Conservation (phyloP, 257 asterid species). For the Cinchona pubescens region DNA sequence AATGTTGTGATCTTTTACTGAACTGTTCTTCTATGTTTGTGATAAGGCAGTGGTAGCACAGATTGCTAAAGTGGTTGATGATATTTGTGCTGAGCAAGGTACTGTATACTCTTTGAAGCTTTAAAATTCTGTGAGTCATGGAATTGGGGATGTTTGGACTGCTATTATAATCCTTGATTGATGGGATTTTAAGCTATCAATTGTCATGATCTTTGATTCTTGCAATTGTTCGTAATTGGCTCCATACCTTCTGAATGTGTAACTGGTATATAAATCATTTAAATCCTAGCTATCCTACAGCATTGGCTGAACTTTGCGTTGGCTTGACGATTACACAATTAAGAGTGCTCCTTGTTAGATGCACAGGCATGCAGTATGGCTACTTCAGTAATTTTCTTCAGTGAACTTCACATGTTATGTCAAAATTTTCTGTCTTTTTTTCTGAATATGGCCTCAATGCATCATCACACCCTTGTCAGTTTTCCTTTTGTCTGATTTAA, state of each 20-base stretch:
- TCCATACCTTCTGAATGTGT: not conserved
- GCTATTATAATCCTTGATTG: not conserved
- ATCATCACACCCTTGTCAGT: not conserved
- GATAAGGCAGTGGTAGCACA: slow-evolving; percentile 37
- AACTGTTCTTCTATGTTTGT: slow-evolving; percentile 12
- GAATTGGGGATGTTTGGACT: not conserved
- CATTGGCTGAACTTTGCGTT: not conserved
- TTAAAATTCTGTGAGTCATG: not conserved
- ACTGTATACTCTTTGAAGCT: slow-evolving; percentile 14
- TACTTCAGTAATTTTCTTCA: not conserved
- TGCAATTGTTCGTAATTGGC: not conserved
- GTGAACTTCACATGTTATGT: not conserved
- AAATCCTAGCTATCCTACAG: not conserved
- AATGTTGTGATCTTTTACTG: slow-evolving; percentile 10
- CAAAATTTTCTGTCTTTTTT: not conserved
- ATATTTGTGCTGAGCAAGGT: slow-evolving; percentile 72
- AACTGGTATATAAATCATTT: not conserved
- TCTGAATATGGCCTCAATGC: not conserved
- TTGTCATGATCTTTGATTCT: not conserved
- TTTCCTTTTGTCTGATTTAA: not conserved
- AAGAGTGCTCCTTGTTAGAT: not conserved
- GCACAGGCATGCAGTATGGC: not conserved
- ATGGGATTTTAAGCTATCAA: not conserved
- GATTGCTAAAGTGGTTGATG: slow-evolving; percentile 89
- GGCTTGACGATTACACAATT: not conserved